These are phyloP conservation scores for Berkeleyomyces basicola DNA, from an alignment of 2,329 filamentous ascomycete genomes.

Conservation along the genomic window DNA sequence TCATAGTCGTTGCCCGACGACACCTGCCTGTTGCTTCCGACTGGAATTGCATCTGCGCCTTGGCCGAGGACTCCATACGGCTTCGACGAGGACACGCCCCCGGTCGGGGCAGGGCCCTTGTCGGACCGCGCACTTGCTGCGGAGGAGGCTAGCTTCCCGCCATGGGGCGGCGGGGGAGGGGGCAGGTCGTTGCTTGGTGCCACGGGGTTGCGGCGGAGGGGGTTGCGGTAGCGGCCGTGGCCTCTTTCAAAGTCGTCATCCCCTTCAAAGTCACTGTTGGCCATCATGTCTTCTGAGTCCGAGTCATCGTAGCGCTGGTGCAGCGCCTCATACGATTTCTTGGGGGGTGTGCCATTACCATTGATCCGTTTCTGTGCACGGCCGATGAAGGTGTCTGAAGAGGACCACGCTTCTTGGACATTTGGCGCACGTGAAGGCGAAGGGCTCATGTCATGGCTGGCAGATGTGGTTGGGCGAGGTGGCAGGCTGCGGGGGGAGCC, in stretches of 20 bases:
- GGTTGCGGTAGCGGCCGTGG: conserved; percentile 29
- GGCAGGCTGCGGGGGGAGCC: not conserved
- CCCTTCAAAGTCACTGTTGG: conserved; percentile 23
- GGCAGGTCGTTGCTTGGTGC: conserved; percentile 13
- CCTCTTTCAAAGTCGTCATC: conserved; percentile 13
- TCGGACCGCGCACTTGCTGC: conserved; percentile 16
- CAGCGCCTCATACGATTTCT: conserved; percentile 30
- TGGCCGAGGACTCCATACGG: conserved; percentile 42
- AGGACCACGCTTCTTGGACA: conserved; percentile 39
- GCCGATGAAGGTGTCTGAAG: conserved; percentile 36
- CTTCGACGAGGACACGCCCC: conserved; percentile 34
- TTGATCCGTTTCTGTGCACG: conserved; percentile 35
- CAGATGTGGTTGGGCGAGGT: not conserved
- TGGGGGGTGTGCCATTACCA: conserved; percentile 22
- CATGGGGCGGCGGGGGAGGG: not conserved
- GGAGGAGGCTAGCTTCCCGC: not conserved
- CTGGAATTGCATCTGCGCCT: conserved; percentile 32
- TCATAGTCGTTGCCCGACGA: conserved; percentile 43
- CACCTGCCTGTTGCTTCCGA: conserved; percentile 35
- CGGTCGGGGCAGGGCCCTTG: conserved; percentile 34
- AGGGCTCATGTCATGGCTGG: not conserved
- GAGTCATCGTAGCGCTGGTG: conserved; percentile 28
- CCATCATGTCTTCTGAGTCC: conserved; percentile 22
- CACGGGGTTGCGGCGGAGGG: conserved; percentile 34
- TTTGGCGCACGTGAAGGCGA: conserved; percentile 25